A percentile compares a stretch with the other conserved stretches of the same genome.
Conservation (phyloP, 305 asterid genomes). For the Fraxinus ornus region DNA sequence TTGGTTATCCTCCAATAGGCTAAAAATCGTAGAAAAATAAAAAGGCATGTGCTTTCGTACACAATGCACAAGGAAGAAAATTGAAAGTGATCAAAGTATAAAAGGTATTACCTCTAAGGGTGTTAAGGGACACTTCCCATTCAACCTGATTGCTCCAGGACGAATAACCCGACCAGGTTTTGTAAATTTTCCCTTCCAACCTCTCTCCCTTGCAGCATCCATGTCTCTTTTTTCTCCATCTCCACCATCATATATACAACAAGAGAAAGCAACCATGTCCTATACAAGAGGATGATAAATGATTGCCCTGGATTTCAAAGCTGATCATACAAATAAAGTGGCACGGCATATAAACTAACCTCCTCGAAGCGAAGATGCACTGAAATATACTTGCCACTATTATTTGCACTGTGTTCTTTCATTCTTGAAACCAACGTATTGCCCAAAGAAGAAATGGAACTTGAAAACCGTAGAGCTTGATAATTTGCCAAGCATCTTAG, state of each 20-base stretch:
- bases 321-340: conserved; percentile 10
- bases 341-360: conserved; percentile 48
- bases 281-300: conserved; percentile 27
- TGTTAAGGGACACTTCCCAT: conserved; percentile 92
- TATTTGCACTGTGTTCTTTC: conserved; percentile 80
- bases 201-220: conserved; percentile 99
- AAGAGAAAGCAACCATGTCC: conserved; percentile 99
- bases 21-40: background rate
- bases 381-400: conserved; percentile 88
- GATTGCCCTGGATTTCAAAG: background rate
- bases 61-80: background rate
- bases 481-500: conserved; percentile 90
- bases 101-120: conserved; percentile 77
- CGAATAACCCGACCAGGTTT: conserved; percentile 84
- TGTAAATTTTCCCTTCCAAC: conserved; percentile 98
- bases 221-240: conserved; percentile 72
- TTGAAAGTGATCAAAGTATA: background rate
- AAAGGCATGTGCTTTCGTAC: background rate
- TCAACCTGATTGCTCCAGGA: conserved; percentile 87
- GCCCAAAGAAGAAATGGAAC: conserved; percentile 48
- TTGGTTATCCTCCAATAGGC: background rate
- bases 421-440: conserved; percentile 79
- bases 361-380: conserved; percentile 99
- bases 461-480: conserved; percentile 78
- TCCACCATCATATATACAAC: conserved; percentile 96